Evolutionary conservation across 768 basidiomycete species (phyloP).

Genomic region (Daedaleopsis sinensis): DNA sequence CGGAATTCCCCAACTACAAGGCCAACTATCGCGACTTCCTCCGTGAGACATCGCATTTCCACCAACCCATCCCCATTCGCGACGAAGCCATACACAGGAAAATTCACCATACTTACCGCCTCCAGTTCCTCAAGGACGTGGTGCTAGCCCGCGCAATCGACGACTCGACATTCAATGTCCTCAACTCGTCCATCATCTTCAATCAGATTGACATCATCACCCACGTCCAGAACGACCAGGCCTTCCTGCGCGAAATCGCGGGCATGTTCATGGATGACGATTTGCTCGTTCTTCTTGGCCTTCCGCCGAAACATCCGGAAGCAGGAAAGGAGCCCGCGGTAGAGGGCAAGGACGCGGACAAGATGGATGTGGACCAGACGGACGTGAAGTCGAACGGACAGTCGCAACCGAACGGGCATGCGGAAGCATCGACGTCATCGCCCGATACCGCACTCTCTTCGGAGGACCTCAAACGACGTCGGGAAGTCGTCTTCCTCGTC

Average conservation of each 20-base stretch:
- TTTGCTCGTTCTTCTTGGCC: conserved; percentile 36
- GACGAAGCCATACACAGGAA: conserved; percentile 79
- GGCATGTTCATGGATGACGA: conserved; percentile 74
- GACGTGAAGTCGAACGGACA: conserved; percentile 47
- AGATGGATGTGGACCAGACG: conserved; percentile 33
- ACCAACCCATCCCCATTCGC: conserved; percentile 84
- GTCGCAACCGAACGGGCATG: conserved; percentile 50
- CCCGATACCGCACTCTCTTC: conserved; percentile 4
- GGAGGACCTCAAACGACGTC: conserved; percentile 57
- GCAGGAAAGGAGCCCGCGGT: conserved; percentile 28
- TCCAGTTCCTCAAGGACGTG: conserved; percentile 98
- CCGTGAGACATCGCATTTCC: conserved; percentile 78
- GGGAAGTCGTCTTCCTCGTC: conserved; percentile 83
- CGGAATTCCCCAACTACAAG: conserved; percentile 95
- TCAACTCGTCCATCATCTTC: conserved; percentile 97
- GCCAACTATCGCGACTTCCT: conserved; percentile 97
- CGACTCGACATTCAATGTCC: conserved; percentile 95
- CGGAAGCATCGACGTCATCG: background rate
- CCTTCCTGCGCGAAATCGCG: conserved; percentile 80
- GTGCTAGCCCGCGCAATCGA: conserved; percentile 94
- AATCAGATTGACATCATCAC: conserved; percentile 98
- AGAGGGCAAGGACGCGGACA: conserved; percentile 27
- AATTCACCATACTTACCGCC: conserved; percentile 95
- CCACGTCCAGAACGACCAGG: conserved; percentile 78
- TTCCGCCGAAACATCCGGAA: conserved; percentile 16